Evolutionary conservation across 75 land plant species (phyloP).

Genomic region (Cupressus sempervirens): DNA sequence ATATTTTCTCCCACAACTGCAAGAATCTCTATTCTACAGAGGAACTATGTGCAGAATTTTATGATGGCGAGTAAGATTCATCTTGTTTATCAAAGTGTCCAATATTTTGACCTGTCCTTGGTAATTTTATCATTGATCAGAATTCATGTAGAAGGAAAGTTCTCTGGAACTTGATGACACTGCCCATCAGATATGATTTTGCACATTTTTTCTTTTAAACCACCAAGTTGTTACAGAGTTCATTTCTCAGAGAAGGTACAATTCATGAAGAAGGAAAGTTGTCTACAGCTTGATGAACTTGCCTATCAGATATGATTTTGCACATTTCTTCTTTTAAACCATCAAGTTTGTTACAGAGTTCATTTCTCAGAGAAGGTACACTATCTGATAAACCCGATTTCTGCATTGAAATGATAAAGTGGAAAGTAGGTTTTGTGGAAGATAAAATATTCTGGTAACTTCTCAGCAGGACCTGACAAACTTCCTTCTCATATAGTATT

Average conservation of each 20-base stretch:
- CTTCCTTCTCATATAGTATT: constrained; percentile 40
- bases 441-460: background rate
- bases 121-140: background rate
- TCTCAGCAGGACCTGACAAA: constrained; percentile 25
- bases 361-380: background rate
- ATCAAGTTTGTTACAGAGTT: background rate
- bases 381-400: background rate
- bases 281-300: background rate
- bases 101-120: background rate
- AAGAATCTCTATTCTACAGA: background rate
- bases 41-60: background rate
- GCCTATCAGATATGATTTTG: background rate
- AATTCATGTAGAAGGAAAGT: background rate
- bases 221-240: constrained; percentile 1
- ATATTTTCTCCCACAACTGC: background rate
- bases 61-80: background rate
- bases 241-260: too few relatives aligned
- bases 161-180: background rate
- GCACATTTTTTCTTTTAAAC: background rate
- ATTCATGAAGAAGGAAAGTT: background rate
- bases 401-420: background rate
- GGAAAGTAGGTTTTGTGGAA: background rate
- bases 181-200: background rate
- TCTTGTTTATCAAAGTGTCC: background rate
- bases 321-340: constrained; percentile 3